These are phyloP conservation scores for Termitomyces sp. DNA, from an alignment of 768 basidiomycete genomes.

Conservation along the genomic window DNA sequence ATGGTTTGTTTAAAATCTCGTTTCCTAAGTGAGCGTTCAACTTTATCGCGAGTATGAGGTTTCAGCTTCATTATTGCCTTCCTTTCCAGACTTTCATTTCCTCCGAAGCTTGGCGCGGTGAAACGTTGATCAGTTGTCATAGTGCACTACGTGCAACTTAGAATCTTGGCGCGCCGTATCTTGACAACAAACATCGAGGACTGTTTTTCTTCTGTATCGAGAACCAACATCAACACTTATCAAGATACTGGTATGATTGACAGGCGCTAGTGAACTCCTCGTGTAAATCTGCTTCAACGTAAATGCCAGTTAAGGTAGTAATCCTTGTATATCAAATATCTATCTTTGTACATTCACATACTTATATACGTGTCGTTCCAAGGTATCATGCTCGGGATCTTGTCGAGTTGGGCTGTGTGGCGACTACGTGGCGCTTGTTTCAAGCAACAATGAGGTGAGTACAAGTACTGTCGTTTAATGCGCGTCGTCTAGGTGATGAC, in stretches of 20 bases:
- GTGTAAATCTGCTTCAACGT: not conserved
- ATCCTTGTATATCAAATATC: not conserved
- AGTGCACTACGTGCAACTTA: not conserved
- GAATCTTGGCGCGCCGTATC: not conserved
- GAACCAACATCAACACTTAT: not conserved
- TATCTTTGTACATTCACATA: not conserved
- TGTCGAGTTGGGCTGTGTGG: not conserved
- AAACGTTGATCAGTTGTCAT: not conserved
- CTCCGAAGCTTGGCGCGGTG: not conserved
- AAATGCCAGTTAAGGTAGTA: not conserved
- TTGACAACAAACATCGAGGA: not conserved
- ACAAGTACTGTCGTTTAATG: not conserved
- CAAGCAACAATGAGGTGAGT: not conserved
- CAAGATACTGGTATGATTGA: not conserved
- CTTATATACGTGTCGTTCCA: not conserved
- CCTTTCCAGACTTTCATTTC: not conserved
- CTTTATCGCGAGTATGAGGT: not conserved
- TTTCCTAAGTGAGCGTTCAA: not conserved
- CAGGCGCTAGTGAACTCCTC: not conserved
- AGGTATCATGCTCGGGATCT: not conserved
- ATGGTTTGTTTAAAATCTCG: not conserved
- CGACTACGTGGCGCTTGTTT: conserved; percentile 3
- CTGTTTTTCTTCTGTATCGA: not conserved
- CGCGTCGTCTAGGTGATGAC: not conserved
- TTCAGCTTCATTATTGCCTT: not conserved